Base-by-base conservation (phyloP, 2,329 filamentous ascomycete species). In the Diaporthe australafricana region DNA sequence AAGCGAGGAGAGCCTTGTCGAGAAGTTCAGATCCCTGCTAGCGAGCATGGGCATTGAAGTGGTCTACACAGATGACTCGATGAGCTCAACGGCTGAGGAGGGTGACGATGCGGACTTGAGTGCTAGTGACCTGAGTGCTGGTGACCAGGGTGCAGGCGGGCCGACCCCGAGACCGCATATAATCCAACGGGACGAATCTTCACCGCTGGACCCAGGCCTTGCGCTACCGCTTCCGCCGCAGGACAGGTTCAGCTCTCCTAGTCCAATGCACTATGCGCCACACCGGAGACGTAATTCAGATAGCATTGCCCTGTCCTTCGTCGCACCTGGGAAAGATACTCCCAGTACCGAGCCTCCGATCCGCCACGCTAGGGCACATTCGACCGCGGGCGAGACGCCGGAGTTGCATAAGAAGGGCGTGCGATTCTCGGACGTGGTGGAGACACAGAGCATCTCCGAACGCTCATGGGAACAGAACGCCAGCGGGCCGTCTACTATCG, bases 21-120 rank as follows among this genome's bases (percentile, higher is more conserved):
- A 92, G 71, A 93, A 92, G 76, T 95, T 96, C 77, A 88, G 91
- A 79, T 84, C 87, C 71, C 86, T 94, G 72, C 85, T 97, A 75
- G 84, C 83, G 20, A 87, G 89, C 63, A 90, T 94, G 87, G 91
- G 91, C 27, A 94, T 96, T 74, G 87, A 90, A 52, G 85, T 96
- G 68, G 91, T 94, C 73, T 88, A 92, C 70, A 85, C 86, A 32
- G 75, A 75, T n/a, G 72, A 72, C 47, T 63, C 57, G 57, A 27
- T 73, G 50, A 47, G 25, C 16, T 66, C 57, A 48, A 56, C 42
- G 2, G 60, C 67, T 27, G 67, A 69, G 42, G 67, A 69, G 4
- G 55, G 53, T 6, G 45, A 52, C 38, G 53, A 69, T 16, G 53
- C 25, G 67, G 67, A 69, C 22, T 38, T 60, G 53, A 69, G 53